Evolutionary conservation across 352 stramenopile genomes (phyloP).

Genomic region (Elongisporangium anandrum): DNA sequence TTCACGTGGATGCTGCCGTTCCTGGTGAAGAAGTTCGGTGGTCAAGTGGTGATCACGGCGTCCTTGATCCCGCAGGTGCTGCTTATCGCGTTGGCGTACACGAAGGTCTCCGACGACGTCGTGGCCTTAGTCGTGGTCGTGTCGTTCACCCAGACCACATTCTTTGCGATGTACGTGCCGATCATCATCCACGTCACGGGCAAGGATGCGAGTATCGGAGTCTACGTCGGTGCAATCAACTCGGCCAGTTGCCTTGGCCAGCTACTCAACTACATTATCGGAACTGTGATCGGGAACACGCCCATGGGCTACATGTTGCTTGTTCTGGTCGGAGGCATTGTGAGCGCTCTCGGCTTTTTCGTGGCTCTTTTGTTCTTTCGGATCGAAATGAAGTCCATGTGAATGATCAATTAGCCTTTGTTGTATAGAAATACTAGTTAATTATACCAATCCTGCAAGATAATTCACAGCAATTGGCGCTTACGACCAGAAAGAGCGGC

Average conservation of each 20-base stretch:
- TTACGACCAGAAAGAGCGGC: too few relatives aligned
- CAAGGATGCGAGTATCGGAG: conserved; percentile 33
- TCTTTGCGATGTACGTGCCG: conserved; percentile 53
- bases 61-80: conserved; percentile 39
- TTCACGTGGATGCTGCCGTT: conserved; percentile 38
- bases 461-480: too few relatives aligned
- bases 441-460: too few relatives aligned
- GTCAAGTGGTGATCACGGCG: conserved; percentile 34
- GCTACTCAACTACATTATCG: conserved; percentile 58
- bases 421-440: too few relatives aligned
- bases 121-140: conserved; percentile 37
- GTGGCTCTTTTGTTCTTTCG: conserved; percentile 46
- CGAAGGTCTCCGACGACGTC: conserved; percentile 25
- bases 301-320: conserved; percentile 56
- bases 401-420: too few relatives aligned
- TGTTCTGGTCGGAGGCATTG: conserved; percentile 56
- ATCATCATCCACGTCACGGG: conserved; percentile 61
- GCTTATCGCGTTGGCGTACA: conserved; percentile 50
- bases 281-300: conserved; percentile 45
- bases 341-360: conserved; percentile 50
- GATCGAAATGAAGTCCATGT: conserved; percentile 72
- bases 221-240: conserved; percentile 67
- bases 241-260: conserved; percentile 67
- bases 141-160: conserved; percentile 36
- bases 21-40: conserved; percentile 39